These are phyloP conservation scores for Citrus hindsii DNA, from an alignment of 345 rosid genomes.

Conservation along the genomic window DNA sequence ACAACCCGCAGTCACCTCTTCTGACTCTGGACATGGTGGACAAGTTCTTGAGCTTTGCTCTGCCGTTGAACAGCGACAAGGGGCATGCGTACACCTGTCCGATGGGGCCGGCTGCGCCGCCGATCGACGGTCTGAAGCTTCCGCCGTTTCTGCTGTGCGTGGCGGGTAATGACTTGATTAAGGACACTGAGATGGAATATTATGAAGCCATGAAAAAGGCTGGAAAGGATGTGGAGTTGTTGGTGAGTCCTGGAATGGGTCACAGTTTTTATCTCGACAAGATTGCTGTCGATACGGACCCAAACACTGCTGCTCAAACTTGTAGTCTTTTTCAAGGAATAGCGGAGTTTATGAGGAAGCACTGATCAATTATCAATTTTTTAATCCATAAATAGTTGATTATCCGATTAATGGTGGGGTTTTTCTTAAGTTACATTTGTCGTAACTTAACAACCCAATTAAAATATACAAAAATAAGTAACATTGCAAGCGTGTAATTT, in stretches of 20 bases:
- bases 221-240: constrained; percentile 41
- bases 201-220: constrained; percentile 51
- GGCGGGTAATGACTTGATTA: constrained; percentile 48
- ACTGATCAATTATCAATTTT: not conserved
- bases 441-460: too few relatives aligned
- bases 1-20: constrained; percentile 52
- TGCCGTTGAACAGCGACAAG: constrained; percentile 44
- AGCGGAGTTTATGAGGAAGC: constrained; percentile 25
- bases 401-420: too few relatives aligned
- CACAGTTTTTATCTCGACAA: constrained; percentile 59
- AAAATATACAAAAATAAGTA: too few relatives aligned
- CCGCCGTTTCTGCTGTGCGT: constrained; percentile 51
- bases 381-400: too few relatives aligned
- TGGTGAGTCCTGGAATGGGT: constrained; percentile 47
- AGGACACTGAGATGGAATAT: constrained; percentile 58
- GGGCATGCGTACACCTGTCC: constrained; percentile 63
- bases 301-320: constrained; percentile 34
- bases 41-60: constrained; percentile 41
- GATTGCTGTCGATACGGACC: constrained; percentile 46
- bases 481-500: too few relatives aligned
- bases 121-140: constrained; percentile 32
- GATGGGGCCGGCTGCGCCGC: constrained; percentile 45
- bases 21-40: constrained; percentile 58
- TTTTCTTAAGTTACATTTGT: too few relatives aligned
- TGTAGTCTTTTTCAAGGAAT: constrained; percentile 34